Percentiles rank a stretch among this genome's conserved stretches.
Evolutionary conservation across 169 alveolate species (phyloP).

Genomic region (Cryptosporidium baileyi): DNA sequence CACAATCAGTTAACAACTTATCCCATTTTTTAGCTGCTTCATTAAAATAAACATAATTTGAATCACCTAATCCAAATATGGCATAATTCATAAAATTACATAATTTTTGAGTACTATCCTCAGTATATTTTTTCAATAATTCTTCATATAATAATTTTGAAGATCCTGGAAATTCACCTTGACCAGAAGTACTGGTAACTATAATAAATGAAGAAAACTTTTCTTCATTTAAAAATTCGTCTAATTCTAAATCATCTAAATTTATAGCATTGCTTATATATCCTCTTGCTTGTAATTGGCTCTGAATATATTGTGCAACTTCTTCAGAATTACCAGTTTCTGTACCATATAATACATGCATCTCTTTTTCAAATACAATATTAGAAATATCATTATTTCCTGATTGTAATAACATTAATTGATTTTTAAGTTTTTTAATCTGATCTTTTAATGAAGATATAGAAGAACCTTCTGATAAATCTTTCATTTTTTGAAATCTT

Average conservation of each 20-base stretch:
- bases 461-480: conserved; percentile 36
- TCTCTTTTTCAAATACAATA: not conserved
- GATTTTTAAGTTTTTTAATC: conserved; percentile 35
- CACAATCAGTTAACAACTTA: conserved; percentile 70
- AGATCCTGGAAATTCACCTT: conserved; percentile 67
- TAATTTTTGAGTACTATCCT: not conserved
- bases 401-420: conserved; percentile 3
- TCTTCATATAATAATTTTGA: conserved; percentile 25
- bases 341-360: conserved; percentile 70
- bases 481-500: conserved; percentile 49
- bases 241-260: conserved; percentile 65
- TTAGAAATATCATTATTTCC: not conserved
- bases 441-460: conserved; percentile 40
- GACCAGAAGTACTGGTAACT: conserved; percentile 67
- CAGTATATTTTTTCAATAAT: not conserved
- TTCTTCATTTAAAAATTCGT: conserved; percentile 27
- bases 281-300: conserved; percentile 46
- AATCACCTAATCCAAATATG: conserved; percentile 76
- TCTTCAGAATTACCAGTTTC: conserved; percentile 76
- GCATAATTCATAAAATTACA: conserved; percentile 57
- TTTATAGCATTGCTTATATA: conserved; percentile 6
- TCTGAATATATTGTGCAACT: conserved; percentile 62
- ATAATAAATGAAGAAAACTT: conserved; percentile 26
- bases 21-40: conserved; percentile 77
- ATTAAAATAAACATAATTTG: conserved; percentile 74